Evolutionary conservation across 805 yeast species (phyloP).

Genomic region (Pichia insulana): DNA sequence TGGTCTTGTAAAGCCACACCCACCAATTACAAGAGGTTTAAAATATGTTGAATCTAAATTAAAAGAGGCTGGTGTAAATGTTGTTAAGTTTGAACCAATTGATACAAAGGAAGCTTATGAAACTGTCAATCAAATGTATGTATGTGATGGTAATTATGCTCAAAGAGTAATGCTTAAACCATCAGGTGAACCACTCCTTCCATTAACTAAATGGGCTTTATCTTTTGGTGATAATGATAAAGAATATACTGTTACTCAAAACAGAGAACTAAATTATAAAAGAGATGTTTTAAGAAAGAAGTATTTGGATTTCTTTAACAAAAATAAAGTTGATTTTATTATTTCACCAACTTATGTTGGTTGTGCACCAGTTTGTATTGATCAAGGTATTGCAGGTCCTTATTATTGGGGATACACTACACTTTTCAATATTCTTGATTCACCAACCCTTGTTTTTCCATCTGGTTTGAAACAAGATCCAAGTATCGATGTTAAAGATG

Average conservation of each 20-base stretch:
- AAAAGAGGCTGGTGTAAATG: constrained; percentile 48
- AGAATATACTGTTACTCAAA: constrained; percentile 38
- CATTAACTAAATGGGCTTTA: constrained; percentile 55
- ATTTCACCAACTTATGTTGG: constrained; percentile 61
- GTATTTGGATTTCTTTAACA: constrained; percentile 44
- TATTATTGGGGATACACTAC: constrained; percentile 79
- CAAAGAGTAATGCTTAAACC: constrained; percentile 42
- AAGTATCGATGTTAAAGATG: constrained; percentile 39
- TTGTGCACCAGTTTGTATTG: constrained; percentile 60
- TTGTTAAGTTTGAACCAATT: constrained; percentile 50
- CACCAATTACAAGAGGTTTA: constrained; percentile 54
- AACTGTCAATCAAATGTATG: constrained; percentile 47
- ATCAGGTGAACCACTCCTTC: constrained; percentile 64
- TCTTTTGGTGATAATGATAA: constrained; percentile 51
- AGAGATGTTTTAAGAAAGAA: constrained; percentile 54
- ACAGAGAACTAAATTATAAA: constrained; percentile 42
- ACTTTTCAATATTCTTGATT: constrained; percentile 62
- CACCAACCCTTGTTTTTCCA: constrained; percentile 59
- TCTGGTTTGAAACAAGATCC: constrained; percentile 52
- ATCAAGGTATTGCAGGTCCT: constrained; percentile 33
- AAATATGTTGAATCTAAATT: constrained; percentile 45
- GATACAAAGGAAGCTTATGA: constrained; percentile 50
- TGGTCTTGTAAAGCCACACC: constrained; percentile 57
- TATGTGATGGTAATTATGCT: constrained; percentile 58
- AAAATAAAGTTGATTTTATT: constrained; percentile 53